These are phyloP conservation scores for Stachybotrys chartarum DNA, from an alignment of 2,329 filamentous ascomycete species.

Conservation along the genomic window DNA sequence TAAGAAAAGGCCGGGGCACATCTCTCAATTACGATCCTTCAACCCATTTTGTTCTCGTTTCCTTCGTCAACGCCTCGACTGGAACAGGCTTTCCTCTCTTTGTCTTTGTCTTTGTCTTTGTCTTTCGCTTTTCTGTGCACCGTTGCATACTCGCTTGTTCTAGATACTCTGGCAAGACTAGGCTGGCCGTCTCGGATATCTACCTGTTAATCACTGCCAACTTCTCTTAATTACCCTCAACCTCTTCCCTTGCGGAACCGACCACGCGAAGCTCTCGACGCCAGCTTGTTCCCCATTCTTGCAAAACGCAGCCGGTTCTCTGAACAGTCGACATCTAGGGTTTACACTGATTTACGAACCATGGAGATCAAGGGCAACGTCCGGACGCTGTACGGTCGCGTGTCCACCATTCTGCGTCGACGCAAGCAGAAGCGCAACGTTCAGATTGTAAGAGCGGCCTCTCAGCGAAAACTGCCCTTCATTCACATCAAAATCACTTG, in stretches of 20 bases:
- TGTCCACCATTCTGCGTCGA: slow-evolving; percentile 34
- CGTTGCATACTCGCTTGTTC: neutral
- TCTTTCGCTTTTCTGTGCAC: neutral
- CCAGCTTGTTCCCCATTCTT: no score
- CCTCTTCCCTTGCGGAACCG: no score
- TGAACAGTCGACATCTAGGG: no score
- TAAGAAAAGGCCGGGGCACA: neutral
- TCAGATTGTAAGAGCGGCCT: slow-evolving; percentile 35
- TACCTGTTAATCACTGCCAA: neutral
- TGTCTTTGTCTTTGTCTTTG: neutral
- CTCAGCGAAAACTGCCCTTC: neutral
- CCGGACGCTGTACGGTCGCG: slow-evolving; percentile 34
- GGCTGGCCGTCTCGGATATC: neutral
- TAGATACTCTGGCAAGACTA: neutral
- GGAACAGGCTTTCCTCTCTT: neutral
- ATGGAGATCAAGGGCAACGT: slow-evolving; percentile 34
- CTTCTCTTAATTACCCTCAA: neutral
- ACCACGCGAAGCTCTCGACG: no score
- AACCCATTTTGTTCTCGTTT: neutral
- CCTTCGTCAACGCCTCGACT: neutral
- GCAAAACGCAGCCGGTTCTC: no score
- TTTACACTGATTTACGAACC: neutral
- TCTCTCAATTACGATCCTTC: neutral
- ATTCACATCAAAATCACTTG: neutral
- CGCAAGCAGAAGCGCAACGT: slow-evolving; percentile 34